phyloP scores from a whole-genome alignment of 306 rosid species.

The Alnus glutinosa region DNA sequence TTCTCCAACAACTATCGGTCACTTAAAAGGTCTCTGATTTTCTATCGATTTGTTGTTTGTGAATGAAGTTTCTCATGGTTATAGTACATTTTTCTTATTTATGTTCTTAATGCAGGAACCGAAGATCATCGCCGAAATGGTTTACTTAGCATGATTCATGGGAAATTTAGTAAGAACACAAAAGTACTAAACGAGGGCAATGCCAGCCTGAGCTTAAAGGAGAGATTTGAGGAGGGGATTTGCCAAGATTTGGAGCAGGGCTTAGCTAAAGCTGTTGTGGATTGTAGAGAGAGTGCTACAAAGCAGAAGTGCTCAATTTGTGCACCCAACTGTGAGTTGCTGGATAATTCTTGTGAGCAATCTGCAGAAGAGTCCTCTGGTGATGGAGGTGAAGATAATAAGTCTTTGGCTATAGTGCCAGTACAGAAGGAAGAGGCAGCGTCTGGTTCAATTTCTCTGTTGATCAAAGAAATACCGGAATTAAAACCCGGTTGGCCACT shows the following conservation, averaged over 20 bases:
- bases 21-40: slow-evolving; percentile 52
- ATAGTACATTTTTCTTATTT: slow-evolving; percentile 20
- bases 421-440: slow-evolving; percentile 45
- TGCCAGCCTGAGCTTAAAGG: slow-evolving; percentile 26
- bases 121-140: slow-evolving; percentile 41
- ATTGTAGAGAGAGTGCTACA: slow-evolving; percentile 31
- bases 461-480: slow-evolving; percentile 49
- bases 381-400: slow-evolving; percentile 38
- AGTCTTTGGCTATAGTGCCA: slow-evolving; percentile 75
- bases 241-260: slow-evolving; percentile 45
- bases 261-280: slow-evolving; percentile 51
- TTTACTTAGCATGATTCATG: slow-evolving; percentile 50
- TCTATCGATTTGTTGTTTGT: neutral
- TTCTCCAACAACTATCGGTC: slow-evolving; percentile 23
- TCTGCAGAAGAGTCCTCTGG: slow-evolving; percentile 42
- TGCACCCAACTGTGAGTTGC: slow-evolving; percentile 31
- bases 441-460: slow-evolving; percentile 34
- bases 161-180: slow-evolving; percentile 35
- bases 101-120: slow-evolving; percentile 45
- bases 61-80: slow-evolving; percentile 9
- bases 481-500: slow-evolving; percentile 93
- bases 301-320: slow-evolving; percentile 60
- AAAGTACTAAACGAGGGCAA: slow-evolving; percentile 48
- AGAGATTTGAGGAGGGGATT: slow-evolving; percentile 11
- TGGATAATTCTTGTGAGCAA: slow-evolving; percentile 35